A percentile compares a stretch with the other conserved stretches of the same genome.
phyloP scores from a whole-genome alignment of 768 basidiomycete genomes.

The Trametopsis cervina region DNA sequence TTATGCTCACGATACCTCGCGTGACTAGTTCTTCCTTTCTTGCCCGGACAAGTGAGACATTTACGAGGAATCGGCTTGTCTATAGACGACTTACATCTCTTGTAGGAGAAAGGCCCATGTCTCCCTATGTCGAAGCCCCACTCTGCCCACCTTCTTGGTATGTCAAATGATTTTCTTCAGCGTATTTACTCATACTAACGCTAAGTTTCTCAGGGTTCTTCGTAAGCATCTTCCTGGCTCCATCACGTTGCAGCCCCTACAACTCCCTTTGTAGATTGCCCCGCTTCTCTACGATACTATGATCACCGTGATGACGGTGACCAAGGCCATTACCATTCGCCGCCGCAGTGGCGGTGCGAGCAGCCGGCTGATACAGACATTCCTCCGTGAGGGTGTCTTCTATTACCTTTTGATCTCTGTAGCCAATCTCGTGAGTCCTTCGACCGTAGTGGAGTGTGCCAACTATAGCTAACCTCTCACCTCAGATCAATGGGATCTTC shows the following conservation, averaged over 20 bases:
- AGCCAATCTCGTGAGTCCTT: conserved; percentile 54
- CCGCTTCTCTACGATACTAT: conserved; percentile 77
- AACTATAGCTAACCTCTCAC: neutral
- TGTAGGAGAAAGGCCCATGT: conserved; percentile 55
- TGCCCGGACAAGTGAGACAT: conserved; percentile 31
- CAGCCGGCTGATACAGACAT: conserved; percentile 77
- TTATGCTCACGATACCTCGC: neutral
- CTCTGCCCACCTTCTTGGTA: conserved; percentile 76
- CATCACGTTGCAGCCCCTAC: neutral
- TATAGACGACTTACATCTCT: neutral
- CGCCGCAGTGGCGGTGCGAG: conserved; percentile 69
- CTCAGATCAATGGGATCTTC: conserved; percentile 70
- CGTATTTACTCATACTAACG: conserved; percentile 4
- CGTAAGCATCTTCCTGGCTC: conserved; percentile 12
- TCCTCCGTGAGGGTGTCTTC: conserved; percentile 80
- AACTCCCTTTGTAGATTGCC: conserved; percentile 51
- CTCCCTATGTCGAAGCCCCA: conserved; percentile 78
- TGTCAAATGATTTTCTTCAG: conserved; percentile 12
- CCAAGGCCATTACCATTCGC: conserved; percentile 73
- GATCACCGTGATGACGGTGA: conserved; percentile 74
- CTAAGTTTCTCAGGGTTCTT: conserved; percentile 17
- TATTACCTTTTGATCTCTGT: conserved; percentile 85
- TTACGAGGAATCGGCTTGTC: conserved; percentile 2
- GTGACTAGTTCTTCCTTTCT: conserved; percentile 56
- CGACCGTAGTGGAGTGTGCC: conserved; percentile 5